Percentiles rank a stretch among this genome's conserved stretches.
Conservation (phyloP, 2,329 filamentous ascomycete species). For the Chaetothyriales sp. region DNA sequence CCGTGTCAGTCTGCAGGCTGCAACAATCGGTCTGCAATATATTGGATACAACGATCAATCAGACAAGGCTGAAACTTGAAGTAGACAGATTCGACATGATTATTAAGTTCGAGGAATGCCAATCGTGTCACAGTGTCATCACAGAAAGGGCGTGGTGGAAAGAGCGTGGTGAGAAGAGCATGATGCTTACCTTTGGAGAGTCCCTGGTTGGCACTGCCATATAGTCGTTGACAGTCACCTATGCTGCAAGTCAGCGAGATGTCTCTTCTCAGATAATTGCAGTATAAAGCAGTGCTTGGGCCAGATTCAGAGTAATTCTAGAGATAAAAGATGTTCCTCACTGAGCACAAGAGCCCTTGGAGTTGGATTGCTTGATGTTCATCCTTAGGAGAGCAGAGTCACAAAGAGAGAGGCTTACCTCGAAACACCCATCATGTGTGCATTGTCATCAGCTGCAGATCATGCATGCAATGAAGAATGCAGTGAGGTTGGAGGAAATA, state of each 20-base stretch:
- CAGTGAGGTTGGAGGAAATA: not conserved
- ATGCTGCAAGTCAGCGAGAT: constrained; percentile 2
- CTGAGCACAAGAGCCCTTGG: constrained; percentile 33
- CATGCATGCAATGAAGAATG: not conserved
- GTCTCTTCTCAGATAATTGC: not conserved
- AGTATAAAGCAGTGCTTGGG: constrained; percentile 1
- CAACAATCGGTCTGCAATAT: not conserved
- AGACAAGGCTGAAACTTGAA: constrained; percentile 60
- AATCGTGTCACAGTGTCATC: constrained; percentile 52
- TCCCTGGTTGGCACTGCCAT: not conserved
- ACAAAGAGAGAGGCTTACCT: not conserved
- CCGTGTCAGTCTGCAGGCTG: constrained; percentile 2
- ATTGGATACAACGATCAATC: constrained; percentile 25
- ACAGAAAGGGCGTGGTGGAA: constrained; percentile 31
- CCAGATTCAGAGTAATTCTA: constrained; percentile 44
- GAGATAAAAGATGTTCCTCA: constrained; percentile 39
- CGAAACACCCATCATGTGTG: not conserved
- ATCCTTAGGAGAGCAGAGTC: not conserved
- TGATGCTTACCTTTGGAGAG: constrained; percentile 32
- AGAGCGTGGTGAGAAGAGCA: constrained; percentile 8
- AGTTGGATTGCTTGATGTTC: constrained; percentile 42
- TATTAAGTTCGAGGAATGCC: constrained; percentile 57
- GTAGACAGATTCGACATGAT: constrained; percentile 50
- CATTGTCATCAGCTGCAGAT: not conserved
- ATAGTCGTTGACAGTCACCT: constrained; percentile 1